Conservation (phyloP, 2,329 filamentous ascomycete genomes). For the Calonectria naviculata region DNA sequence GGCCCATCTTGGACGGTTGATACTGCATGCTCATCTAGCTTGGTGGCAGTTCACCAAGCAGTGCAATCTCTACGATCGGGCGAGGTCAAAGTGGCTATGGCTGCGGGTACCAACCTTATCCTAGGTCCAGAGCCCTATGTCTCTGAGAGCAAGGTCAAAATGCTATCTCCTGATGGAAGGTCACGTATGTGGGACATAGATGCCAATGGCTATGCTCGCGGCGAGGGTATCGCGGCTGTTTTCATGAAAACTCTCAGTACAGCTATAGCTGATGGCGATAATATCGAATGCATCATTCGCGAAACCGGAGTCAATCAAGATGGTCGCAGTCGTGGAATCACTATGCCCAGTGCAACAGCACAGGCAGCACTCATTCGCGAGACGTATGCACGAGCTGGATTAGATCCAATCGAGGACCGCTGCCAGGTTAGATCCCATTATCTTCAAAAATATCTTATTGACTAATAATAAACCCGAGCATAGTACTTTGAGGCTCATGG, state of each 20-base stretch:
- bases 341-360: constrained; percentile 56
- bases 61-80: background rate
- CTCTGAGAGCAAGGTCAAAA: background rate
- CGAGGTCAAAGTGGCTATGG: background rate
- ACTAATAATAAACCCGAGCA: constrained; percentile 46
- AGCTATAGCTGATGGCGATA: background rate
- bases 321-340: constrained; percentile 51
- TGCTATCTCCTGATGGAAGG: background rate
- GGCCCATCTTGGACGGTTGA: constrained; percentile 63
- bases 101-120: background rate
- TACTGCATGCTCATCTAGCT: constrained; percentile 61
- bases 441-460: background rate
- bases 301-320: constrained; percentile 7
- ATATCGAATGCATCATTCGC: constrained; percentile 9
- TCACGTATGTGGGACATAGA: constrained; percentile 9
- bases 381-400: background rate
- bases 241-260: background rate
- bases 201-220: background rate
- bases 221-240: background rate
- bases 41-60: constrained; percentile 60
- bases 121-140: background rate
- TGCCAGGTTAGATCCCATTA: constrained; percentile 39
- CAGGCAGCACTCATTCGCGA: constrained; percentile 42
- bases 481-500: constrained; percentile 25
- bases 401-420: constrained; percentile 49